Percentiles rank a stretch among this genome's conserved stretches.
Evolutionary conservation across 257 asterid species (phyloP).

Genomic region (Solanum etuberosum): DNA sequence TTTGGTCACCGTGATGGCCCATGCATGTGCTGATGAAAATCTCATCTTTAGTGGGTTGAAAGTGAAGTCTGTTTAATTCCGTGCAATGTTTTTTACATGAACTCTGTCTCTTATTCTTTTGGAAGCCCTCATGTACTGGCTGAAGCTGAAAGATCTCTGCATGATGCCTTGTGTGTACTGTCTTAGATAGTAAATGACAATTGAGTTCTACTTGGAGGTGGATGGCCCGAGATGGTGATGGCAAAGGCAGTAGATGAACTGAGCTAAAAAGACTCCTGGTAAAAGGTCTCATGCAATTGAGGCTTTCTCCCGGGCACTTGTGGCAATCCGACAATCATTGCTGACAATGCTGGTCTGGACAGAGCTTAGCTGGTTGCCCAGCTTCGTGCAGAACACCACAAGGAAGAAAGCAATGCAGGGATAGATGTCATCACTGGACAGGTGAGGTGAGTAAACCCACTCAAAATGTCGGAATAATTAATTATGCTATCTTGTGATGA

Average conservation of each 20-base stretch:
- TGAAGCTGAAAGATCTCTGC: slow-evolving; percentile 89
- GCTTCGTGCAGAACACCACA: slow-evolving; percentile 89
- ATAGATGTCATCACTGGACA: slow-evolving; percentile 83
- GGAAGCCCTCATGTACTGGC: slow-evolving; percentile 83
- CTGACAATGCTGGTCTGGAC: slow-evolving; percentile 89
- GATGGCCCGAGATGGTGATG: slow-evolving; percentile 98
- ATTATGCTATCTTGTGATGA: not conserved
- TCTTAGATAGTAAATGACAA: slow-evolving; percentile 89
- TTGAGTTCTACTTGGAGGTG: slow-evolving; percentile 76
- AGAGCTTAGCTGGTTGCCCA: slow-evolving; percentile 81
- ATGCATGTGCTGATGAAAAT: not conserved
- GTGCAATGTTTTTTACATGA: not conserved
- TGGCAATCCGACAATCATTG: slow-evolving; percentile 82
- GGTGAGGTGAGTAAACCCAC: slow-evolving; percentile 52
- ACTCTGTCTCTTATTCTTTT: not conserved
- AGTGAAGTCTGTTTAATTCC: not conserved
- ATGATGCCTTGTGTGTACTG: slow-evolving; percentile 86
- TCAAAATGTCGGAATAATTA: not conserved
- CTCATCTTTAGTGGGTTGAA: not conserved
- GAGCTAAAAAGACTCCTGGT: slow-evolving; percentile 76
- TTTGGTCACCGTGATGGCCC: not conserved
- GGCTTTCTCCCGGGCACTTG: slow-evolving; percentile 79
- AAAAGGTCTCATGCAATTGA: slow-evolving; percentile 85
- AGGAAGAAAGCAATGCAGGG: slow-evolving; percentile 66
- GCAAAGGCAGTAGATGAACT: slow-evolving; percentile 88